Evolutionary conservation across 257 asterid species (phyloP).

Genomic region (Cynanchum wilfordii): DNA sequence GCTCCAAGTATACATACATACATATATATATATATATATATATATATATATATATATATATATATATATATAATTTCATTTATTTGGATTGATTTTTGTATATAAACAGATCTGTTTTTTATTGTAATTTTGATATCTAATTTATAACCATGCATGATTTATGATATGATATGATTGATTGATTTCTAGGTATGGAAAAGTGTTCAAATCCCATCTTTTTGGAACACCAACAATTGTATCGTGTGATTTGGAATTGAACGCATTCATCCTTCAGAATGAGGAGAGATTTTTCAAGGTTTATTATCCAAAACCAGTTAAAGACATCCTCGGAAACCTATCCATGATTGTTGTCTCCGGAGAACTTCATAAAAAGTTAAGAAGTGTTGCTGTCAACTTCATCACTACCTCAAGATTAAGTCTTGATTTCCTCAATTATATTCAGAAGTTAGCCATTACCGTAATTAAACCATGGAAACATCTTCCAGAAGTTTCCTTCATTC

Average conservation of each 20-base stretch:
- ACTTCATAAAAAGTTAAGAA: constrained; percentile 50
- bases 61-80: too few species aligned
- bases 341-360: constrained; percentile 56
- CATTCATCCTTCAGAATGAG: constrained; percentile 65
- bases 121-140: too few species aligned
- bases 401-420: constrained; percentile 40
- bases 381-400: constrained; percentile 39
- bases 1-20: constrained; percentile 31
- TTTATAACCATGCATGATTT: too few species aligned
- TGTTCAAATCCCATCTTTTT: constrained; percentile 63
- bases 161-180: too few species aligned
- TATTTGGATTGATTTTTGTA: neutral
- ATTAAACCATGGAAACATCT: constrained; percentile 36
- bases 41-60: too few species aligned
- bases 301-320: constrained; percentile 57
- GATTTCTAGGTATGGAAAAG: constrained; percentile 47
- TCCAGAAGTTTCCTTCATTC: constrained; percentile 33
- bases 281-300: constrained; percentile 47
- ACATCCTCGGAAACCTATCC: constrained; percentile 51
- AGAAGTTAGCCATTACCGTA: constrained; percentile 26
- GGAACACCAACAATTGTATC: constrained; percentile 71
- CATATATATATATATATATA: too few species aligned
- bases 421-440: constrained; percentile 29
- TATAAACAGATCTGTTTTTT: neutral
- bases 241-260: constrained; percentile 52